Base-by-base conservation (phyloP, 2,329 filamentous ascomycete genomes). In the Dothiorella sarmentorum region DNA sequence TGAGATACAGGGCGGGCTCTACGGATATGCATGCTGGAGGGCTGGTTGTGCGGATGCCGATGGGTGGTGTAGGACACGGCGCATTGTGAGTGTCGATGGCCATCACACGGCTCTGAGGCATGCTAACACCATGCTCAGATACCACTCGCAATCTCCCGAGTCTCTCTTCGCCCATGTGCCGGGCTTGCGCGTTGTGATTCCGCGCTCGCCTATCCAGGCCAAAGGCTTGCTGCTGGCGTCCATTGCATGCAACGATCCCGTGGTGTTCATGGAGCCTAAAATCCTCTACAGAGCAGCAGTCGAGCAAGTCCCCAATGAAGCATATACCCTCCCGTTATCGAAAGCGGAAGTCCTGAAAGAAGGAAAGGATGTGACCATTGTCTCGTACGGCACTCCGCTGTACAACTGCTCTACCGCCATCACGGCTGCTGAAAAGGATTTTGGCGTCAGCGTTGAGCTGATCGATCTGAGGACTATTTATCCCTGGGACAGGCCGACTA, bases 241-340 rank as follows among this genome's bases (percentile, higher is more conserved):
- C 56, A 85, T 85, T 53, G 84, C 77, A 76, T 85, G 81, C 67
- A 90, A 91, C 62, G 92, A 97, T 71, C 92, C 92, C 0, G 90
- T 93, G 62, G 79, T 97, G 56, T 96, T 97, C 74, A 86, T 97
- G 86, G 92, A 97, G 71, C 92, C 92, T 43, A 97, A 97, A 76
- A 89, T 94, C 45, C 78, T 97, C 11, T 97, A 97, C 73, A 87
- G 92, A 18, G 91, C 92, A 0, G 90, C 92, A 0, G 90, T 96
- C 26, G 92, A 97, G 73, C 90, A 96, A 71, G 92, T 97, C 1
- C 92, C 92, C 0, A 83, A 86, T 1, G 87, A 85, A 20, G 78
- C 89, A 3, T 97, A 94, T 71, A 85, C 86, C n/a, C 81, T 97
- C 13, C 91, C 91, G 0, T 79, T 97, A 10, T 90, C 87, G 66